Base-by-base conservation (phyloP, 78 protist species). In the Capsaspora owczarzaki region DNA sequence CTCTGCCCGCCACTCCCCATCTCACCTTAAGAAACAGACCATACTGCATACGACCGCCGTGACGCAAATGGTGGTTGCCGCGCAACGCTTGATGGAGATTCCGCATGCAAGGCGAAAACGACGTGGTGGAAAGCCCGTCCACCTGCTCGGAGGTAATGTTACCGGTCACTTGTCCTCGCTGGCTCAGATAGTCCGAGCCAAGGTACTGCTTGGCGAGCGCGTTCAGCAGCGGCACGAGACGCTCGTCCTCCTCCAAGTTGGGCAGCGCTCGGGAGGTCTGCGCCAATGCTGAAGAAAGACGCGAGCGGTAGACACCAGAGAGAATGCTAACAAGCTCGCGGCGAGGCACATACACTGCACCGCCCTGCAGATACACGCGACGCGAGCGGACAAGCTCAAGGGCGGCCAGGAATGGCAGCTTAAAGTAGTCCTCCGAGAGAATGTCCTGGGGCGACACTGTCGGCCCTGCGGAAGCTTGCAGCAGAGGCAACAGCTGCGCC, bases 51-150 rank as follows among this genome's bases (percentile, higher is more conserved):
- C 97, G 80, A 40, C 88, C 95, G 29, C 76, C 75, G 81, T 93
- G 93, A 37, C 89, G 92, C 14, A 92, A 74, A 47, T 88, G 89
- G 56, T 88, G 87, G 25, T 0, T 35, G 5, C 46, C 61, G 0
- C 60, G 35, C 41, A 92, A 86, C 42, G 66, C 25, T 29, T 75
- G 63, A 84, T 88, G 84, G 79, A 88, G 61, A 33, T 72, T 82
- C 47, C 41, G 41, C 97, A 93, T 93, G 76, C 97, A 93, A 14
- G 87, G 85, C 31, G 97, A 95, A 76, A 90, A 87, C 16, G 92
- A 89, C 16, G 71, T 41, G 43, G 42, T 49, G 27, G 93, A 72
- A 12, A 90, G 85, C 35, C 16, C 27, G 33, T 69, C 70, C 53
- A 80, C 4, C 40, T 61, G 42, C 31, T 31, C 40, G 12, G 33